Evolutionary conservation across 75 land plant species (phyloP).

Genomic region (Cryptomeria japonica): DNA sequence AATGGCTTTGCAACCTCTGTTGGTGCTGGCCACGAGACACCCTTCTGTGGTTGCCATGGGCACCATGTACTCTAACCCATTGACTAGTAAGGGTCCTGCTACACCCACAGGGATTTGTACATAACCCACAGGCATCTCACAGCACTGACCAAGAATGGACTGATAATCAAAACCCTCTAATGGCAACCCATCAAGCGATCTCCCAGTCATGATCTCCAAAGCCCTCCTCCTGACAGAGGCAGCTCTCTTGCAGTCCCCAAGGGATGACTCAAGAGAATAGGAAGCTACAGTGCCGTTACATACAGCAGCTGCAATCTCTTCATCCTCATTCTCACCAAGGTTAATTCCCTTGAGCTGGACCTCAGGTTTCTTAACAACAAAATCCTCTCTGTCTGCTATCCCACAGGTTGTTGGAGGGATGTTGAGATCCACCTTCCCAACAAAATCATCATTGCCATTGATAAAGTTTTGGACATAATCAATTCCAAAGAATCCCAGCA

Average conservation of each 20-base stretch:
- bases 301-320: conserved; percentile 46
- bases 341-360: background rate
- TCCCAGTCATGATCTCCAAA: conserved; percentile 44
- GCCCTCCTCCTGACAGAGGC: conserved; percentile 55
- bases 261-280: conserved; percentile 55
- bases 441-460: conserved; percentile 5
- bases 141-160: conserved; percentile 73
- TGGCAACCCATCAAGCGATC: conserved; percentile 62
- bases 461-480: conserved; percentile 64
- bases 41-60: conserved; percentile 94
- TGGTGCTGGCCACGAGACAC: conserved; percentile 78
- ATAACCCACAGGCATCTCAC: conserved; percentile 83
- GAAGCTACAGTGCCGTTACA: conserved; percentile 47
- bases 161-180: conserved; percentile 66
- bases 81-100: conserved; percentile 73
- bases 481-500: conserved; percentile 85
- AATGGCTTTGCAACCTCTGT: conserved; percentile 86
- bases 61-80: conserved; percentile 59
- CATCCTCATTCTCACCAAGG: conserved; percentile 38
- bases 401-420: background rate
- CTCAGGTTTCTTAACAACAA: background rate
- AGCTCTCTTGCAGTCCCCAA: conserved; percentile 67
- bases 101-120: conserved; percentile 81
- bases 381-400: background rate
- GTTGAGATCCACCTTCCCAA: background rate